Evolutionary conservation across 208 protist genomes (phyloP), one percentile per base, ranked within the genome.

Genomic region (Wallacemonas rigidus): DNA sequence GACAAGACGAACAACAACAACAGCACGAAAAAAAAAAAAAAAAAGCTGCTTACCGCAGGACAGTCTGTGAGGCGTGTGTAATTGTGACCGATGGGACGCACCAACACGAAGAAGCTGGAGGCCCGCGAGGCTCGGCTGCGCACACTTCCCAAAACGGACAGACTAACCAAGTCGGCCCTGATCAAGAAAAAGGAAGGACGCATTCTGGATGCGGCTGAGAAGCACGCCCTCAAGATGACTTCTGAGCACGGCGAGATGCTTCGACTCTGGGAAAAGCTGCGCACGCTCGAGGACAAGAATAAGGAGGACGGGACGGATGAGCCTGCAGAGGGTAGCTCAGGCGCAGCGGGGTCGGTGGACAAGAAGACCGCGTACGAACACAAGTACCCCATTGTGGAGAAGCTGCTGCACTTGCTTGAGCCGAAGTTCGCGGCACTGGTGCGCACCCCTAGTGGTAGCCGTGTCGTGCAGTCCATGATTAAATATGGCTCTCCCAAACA

Each of bases 381-480:
- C 76, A 97, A 97, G 72, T 94, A 97, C 74, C 86, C 86, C 4
- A 85, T 90, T 40, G 88, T 97, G 50, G 88, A 97, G 69, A 87
- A 93, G 70, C 78, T 97, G 39, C 72, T 97, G 61, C 80, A 85
- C 26, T 61, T 95, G 9, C 87, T 94, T 54, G 86, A 93, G 77
- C 90, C 88, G 15, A 93, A 92, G 71, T 94, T 95, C 67, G 74
- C 79, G 5, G 83, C 69, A 8, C 67, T 86, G 1, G 75, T 87
- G 43, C 85, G 84, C 45, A 97, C 92, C n/a, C 92, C 92, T 0
- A 85, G 80, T 56, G 79, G 79, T 4, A 95, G 90, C 72, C 92
- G 92, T 44, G 90, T 95, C 15, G 82, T 95, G 58, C 92, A 97
- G 80, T 97, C 92, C 8, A 95, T 95, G 90, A 93, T 95, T 70